Evolutionary conservation across 768 basidiomycete species (phyloP).

Genomic region (Amanita brunnescens): DNA sequence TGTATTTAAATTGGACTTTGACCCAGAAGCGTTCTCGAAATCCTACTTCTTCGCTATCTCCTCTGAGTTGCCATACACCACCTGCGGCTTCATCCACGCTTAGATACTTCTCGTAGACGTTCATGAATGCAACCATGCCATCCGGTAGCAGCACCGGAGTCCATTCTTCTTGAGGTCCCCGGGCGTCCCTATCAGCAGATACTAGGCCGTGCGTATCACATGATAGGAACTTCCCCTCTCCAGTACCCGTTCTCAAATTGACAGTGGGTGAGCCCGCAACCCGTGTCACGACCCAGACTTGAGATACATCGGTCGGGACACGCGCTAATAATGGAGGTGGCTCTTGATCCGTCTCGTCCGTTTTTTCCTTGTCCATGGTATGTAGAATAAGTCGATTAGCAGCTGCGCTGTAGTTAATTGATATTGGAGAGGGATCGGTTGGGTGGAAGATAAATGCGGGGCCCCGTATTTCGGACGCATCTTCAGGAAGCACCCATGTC

Average conservation of each 20-base stretch:
- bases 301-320: constrained; percentile 71
- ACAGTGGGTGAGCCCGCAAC: constrained; percentile 78
- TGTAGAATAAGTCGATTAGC: constrained; percentile 64
- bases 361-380: constrained; percentile 49
- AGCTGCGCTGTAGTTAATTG: constrained; percentile 70
- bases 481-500: constrained; percentile 72
- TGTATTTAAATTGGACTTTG: constrained; percentile 84
- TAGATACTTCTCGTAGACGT: constrained; percentile 84
- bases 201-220: constrained; percentile 83
- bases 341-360: constrained; percentile 35
- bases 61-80: constrained; percentile 66
- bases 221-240: constrained; percentile 85
- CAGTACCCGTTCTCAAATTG: constrained; percentile 80
- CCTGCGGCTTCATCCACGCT: constrained; percentile 82
- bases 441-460: constrained; percentile 85
- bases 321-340: constrained; percentile 47
- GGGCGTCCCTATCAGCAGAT: constrained; percentile 77
- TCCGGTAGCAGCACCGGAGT: constrained; percentile 74
- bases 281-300: constrained; percentile 88
- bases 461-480: constrained; percentile 67
- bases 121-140: constrained; percentile 84
- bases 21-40: constrained; percentile 84
- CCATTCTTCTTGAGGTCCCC: constrained; percentile 94
- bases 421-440: constrained; percentile 69
- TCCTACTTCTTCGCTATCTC: constrained; percentile 79